Percentiles rank a stretch among this genome's conserved stretches.
phyloP scores from a whole-genome alignment of 352 stramenopile species.

The Elongisporangium undulatum region DNA sequence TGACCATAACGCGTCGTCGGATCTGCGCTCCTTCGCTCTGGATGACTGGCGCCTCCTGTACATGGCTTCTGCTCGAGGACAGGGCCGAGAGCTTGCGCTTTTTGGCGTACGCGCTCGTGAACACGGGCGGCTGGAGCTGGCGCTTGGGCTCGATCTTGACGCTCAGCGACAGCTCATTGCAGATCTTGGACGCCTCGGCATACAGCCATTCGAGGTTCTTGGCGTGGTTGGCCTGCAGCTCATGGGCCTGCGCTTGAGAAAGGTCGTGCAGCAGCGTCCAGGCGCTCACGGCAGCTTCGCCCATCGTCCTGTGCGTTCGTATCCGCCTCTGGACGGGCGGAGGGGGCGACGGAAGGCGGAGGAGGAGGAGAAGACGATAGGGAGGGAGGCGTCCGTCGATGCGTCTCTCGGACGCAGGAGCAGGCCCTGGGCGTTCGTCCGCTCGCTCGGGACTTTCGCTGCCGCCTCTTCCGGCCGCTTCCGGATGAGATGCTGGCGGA shows the following conservation, averaged over 20 bases:
- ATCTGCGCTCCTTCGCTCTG: not conserved
- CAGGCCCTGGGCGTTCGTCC: not conserved
- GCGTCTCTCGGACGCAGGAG: not conserved
- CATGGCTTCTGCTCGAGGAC: not conserved
- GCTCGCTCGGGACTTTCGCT: not conserved
- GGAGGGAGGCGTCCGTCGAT: not conserved
- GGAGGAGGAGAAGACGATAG: not conserved
- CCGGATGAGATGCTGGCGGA: not conserved
- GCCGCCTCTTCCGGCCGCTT: not conserved
- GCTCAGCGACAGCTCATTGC: conserved; percentile 41
- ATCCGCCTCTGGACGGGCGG: not conserved
- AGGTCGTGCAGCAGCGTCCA: conserved; percentile 47
- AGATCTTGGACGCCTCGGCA: conserved; percentile 44
- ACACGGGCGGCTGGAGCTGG: conserved; percentile 7
- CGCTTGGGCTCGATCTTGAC: conserved; percentile 34
- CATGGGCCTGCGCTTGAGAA: conserved; percentile 45
- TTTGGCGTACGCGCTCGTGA: conserved; percentile 6
- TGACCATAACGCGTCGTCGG: conserved; percentile 13
- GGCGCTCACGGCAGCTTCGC: conserved; percentile 62
- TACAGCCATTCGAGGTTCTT: conserved; percentile 43
- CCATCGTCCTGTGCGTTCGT: conserved; percentile 22
- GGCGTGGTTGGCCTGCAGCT: conserved; percentile 39
- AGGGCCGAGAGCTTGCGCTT: not conserved
- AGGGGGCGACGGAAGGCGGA: not conserved
- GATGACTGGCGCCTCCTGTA: conserved; percentile 2